Evolutionary conservation across 2,329 filamentous ascomycete species (phyloP).

Genomic region (Talaromyces islandicus): DNA sequence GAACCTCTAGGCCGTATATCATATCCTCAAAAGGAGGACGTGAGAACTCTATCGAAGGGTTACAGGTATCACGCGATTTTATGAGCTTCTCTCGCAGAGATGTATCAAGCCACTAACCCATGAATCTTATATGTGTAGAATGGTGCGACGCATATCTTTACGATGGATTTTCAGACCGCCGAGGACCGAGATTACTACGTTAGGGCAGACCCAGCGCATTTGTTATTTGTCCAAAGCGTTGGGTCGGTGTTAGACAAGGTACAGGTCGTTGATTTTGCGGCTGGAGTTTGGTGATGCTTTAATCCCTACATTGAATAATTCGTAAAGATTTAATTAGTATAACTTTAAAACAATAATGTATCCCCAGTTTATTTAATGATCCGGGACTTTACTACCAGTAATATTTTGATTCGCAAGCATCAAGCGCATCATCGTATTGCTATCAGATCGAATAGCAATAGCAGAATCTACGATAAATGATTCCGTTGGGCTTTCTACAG

Average conservation of each 20-base stretch:
- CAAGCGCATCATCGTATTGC: too few relatives aligned
- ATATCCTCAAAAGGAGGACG: slow-evolving; percentile 6
- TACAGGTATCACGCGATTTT: background rate
- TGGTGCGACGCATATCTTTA: slow-evolving; percentile 63
- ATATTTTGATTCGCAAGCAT: too few relatives aligned
- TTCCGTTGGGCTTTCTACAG: too few relatives aligned
- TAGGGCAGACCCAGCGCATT: slow-evolving; percentile 57
- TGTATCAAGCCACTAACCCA: background rate
- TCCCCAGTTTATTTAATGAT: background rate
- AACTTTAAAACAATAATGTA: background rate
- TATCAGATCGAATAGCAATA: too few relatives aligned
- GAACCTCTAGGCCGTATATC: slow-evolving; percentile 3
- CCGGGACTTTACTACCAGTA: too few relatives aligned
- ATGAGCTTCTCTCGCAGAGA: background rate
- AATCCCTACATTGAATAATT: background rate
- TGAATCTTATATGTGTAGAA: slow-evolving; percentile 35
- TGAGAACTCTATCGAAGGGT: slow-evolving; percentile 1
- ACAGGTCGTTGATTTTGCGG: slow-evolving; percentile 30
- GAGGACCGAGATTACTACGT: slow-evolving; percentile 66
- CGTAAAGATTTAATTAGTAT: background rate
- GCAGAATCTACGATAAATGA: too few relatives aligned
- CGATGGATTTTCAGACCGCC: slow-evolving; percentile 58
- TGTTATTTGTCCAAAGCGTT: slow-evolving; percentile 48
- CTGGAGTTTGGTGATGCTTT: slow-evolving; percentile 16
- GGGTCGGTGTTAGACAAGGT: slow-evolving; percentile 24